A percentile compares a stretch with the other conserved stretches of the same genome.
These are phyloP conservation scores for Neurospora sp. DNA, from an alignment of 495 filamentous ascomycete genomes.

Conservation along the genomic window DNA sequence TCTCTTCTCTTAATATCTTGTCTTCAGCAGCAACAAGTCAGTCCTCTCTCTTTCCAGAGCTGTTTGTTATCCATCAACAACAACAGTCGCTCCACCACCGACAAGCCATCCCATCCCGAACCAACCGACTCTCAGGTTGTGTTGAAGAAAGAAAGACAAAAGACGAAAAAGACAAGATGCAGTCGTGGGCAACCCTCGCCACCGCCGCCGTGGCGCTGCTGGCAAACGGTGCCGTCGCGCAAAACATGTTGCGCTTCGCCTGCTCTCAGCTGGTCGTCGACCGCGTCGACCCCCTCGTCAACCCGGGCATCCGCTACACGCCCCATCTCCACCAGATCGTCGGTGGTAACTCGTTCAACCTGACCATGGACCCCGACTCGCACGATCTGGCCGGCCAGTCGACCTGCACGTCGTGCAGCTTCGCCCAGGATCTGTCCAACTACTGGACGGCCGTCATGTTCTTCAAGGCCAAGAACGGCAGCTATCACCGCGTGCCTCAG, in stretches of 20 bases:
- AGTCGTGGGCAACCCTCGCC: slow-evolving; percentile 35
- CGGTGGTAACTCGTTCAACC: slow-evolving; percentile 55
- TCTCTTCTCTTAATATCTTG: neutral
- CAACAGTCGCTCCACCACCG: neutral
- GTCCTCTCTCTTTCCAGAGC: neutral
- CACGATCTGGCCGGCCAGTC: slow-evolving; percentile 45
- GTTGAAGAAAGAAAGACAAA: slow-evolving; percentile 3
- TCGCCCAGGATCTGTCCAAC: slow-evolving; percentile 62
- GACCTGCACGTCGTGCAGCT: slow-evolving; percentile 59
- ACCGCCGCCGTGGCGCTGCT: slow-evolving; percentile 37
- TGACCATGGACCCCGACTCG: slow-evolving; percentile 50
- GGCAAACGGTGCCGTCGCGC: slow-evolving; percentile 34
- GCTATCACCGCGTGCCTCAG: slow-evolving; percentile 57
- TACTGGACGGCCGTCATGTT: slow-evolving; percentile 73
- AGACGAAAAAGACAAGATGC: slow-evolving; percentile 37
- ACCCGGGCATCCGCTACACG: slow-evolving; percentile 39
- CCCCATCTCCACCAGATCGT: slow-evolving; percentile 45
- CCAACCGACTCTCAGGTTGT: neutral
- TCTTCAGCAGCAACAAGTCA: neutral
- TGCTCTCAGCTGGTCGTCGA: slow-evolving; percentile 48
- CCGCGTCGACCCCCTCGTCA: slow-evolving; percentile 41
- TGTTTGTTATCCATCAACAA: neutral
- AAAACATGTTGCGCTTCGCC: slow-evolving; percentile 46
- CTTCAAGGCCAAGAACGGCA: slow-evolving; percentile 58
- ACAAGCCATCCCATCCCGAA: neutral